Evolutionary conservation across 176 grass and related monocot genomes (phyloP).

Genomic region (Olyra latifolia): DNA sequence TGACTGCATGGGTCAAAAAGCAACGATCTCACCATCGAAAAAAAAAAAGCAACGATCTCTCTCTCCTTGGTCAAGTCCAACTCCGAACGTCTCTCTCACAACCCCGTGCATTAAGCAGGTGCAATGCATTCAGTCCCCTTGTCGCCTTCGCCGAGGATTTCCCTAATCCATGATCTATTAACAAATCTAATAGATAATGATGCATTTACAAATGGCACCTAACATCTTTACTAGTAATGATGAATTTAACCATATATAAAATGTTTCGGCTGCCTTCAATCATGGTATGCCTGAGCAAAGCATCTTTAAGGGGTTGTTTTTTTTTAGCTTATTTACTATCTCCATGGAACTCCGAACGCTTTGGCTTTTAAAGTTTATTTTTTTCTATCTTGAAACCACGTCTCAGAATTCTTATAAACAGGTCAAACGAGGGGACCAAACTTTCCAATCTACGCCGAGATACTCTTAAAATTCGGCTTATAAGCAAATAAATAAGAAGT

Average conservation of each 20-base stretch:
- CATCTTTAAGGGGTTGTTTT: no score
- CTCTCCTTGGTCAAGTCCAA: neutral
- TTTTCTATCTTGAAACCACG: no score
- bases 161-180: conserved; percentile 11
- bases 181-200: neutral
- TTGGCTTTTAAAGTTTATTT: no score
- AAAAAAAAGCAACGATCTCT: neutral
- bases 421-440: no score
- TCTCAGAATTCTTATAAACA: no score
- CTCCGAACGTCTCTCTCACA: conserved; percentile 11
- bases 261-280: neutral
- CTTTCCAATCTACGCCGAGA: no score
- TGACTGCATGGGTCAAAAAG: conserved; percentile 4
- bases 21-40: no score
- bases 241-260: neutral
- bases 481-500: no score
- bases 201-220: neutral
- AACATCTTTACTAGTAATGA: neutral
- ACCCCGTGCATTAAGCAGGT: conserved; percentile 6
- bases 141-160: conserved; percentile 19
- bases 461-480: no score
- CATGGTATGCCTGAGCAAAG: no score
- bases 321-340: no score
- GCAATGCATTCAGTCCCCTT: conserved; percentile 29
- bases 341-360: no score